A percentile compares a stretch with the other conserved stretches of the same genome.
phyloP scores from a whole-genome alignment of 163 green algal species.

The Dunaliella salina region DNA sequence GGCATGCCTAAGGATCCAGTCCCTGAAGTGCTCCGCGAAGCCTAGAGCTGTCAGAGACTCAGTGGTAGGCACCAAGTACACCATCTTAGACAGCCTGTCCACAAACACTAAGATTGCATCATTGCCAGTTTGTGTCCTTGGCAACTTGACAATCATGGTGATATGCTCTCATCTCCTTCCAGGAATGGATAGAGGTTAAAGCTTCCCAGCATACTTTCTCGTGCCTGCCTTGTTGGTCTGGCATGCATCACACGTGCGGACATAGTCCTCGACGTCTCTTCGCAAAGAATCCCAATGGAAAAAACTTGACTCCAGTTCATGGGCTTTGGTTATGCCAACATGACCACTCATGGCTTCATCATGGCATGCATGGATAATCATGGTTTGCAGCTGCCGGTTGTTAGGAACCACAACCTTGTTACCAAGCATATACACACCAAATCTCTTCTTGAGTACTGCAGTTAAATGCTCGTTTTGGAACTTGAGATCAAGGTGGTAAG shows the following conservation, averaged over 20 bases:
- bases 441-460: neutral
- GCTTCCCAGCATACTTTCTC: no score
- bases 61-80: neutral
- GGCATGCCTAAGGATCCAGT: neutral
- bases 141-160: neutral
- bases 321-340: neutral
- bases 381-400: neutral
- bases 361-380: neutral
- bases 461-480: neutral
- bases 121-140: neutral
- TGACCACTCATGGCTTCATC: neutral
- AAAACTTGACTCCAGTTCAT: neutral
- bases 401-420: neutral
- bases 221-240: constrained; percentile 9
- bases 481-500: neutral
- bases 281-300: neutral
- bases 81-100: neutral
- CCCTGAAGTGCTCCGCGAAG: neutral
- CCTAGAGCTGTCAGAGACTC: neutral
- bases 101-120: no score
- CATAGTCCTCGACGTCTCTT: neutral
- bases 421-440: neutral
- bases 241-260: constrained; percentile 14
- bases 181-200: no score
- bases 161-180: no score